These are phyloP conservation scores for Lasiodiplodia theobromae DNA, from an alignment of 2,329 filamentous ascomycete species.

Conservation along the genomic window DNA sequence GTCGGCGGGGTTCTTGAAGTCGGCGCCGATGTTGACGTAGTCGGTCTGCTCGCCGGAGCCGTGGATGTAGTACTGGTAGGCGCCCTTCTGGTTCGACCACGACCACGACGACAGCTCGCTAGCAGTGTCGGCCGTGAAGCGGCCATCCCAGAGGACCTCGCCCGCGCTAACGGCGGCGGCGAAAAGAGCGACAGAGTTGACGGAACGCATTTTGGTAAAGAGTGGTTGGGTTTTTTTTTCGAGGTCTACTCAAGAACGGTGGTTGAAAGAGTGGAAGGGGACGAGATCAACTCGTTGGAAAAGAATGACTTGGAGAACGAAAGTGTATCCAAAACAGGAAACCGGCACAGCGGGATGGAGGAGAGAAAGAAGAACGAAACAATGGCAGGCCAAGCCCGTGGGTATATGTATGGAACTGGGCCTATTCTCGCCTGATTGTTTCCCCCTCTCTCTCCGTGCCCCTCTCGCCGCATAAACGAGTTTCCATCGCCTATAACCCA, in stretches of 20 bases:
- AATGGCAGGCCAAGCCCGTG: constrained; percentile 10
- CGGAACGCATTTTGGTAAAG: constrained; percentile 13
- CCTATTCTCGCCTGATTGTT: neutral
- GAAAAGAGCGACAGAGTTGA: constrained; percentile 1
- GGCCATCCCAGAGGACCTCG: constrained; percentile 65
- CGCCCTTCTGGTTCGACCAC: constrained; percentile 71
- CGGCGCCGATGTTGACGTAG: constrained; percentile 68
- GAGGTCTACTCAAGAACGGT: constrained; percentile 26
- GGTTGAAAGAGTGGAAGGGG: constrained; percentile 17
- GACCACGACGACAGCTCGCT: constrained; percentile 64
- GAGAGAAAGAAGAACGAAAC: neutral
- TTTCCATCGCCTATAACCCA: constrained; percentile 13
- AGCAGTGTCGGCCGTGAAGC: constrained; percentile 66
- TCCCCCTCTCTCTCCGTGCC: neutral
- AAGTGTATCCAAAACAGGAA: constrained; percentile 24
- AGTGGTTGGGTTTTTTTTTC: neutral
- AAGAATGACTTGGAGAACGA: constrained; percentile 25
- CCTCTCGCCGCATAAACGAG: constrained; percentile 9
- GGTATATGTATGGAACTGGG: constrained; percentile 23
- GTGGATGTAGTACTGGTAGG: constrained; percentile 81
- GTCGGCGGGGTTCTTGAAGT: constrained; percentile 72
- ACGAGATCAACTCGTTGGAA: constrained; percentile 29
- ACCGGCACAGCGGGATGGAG: constrained; percentile 24
- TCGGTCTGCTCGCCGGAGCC: constrained; percentile 62
- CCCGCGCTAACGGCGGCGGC: constrained; percentile 20